Conservation (phyloP, 108 stramenopile species). For the Nannochloropsis salina region DNA sequence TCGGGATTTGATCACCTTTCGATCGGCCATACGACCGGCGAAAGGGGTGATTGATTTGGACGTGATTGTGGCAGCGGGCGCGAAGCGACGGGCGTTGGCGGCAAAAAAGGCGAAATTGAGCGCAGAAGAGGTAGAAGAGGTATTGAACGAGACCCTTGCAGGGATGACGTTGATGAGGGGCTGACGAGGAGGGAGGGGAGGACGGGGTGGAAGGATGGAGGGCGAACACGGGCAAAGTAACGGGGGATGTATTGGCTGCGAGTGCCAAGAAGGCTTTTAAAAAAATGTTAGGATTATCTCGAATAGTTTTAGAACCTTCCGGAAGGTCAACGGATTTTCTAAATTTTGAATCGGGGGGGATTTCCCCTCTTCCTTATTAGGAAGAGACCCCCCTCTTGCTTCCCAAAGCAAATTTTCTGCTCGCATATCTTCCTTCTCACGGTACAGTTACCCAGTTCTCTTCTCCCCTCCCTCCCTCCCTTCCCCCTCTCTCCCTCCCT, state of each 20-base stretch:
- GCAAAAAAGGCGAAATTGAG: not conserved
- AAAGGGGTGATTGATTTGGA: conserved; percentile 20
- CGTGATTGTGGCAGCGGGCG: not conserved
- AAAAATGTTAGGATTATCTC: not conserved
- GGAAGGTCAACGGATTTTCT: too few relatives aligned
- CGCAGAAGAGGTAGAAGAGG: conserved; percentile 12
- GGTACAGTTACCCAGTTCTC: too few relatives aligned
- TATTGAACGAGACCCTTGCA: not conserved
- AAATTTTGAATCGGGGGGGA: too few relatives aligned
- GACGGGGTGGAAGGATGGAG: not conserved
- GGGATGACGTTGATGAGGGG: not conserved
- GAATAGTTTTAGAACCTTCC: too few relatives aligned
- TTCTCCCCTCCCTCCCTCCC: too few relatives aligned
- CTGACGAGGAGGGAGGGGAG: not conserved
- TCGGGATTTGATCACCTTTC: not conserved
- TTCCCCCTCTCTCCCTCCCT: too few relatives aligned
- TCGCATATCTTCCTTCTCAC: too few relatives aligned
- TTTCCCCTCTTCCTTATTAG: too few relatives aligned
- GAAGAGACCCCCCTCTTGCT: too few relatives aligned
- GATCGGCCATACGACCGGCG: not conserved
- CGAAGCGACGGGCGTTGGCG: not conserved
- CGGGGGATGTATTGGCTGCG: not conserved
- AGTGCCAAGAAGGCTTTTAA: not conserved
- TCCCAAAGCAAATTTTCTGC: too few relatives aligned
- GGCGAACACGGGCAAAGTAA: not conserved